Evolutionary conservation across 1,284 basidiomycete genomes (phyloP).

Genomic region (Trichosporon sp.): DNA sequence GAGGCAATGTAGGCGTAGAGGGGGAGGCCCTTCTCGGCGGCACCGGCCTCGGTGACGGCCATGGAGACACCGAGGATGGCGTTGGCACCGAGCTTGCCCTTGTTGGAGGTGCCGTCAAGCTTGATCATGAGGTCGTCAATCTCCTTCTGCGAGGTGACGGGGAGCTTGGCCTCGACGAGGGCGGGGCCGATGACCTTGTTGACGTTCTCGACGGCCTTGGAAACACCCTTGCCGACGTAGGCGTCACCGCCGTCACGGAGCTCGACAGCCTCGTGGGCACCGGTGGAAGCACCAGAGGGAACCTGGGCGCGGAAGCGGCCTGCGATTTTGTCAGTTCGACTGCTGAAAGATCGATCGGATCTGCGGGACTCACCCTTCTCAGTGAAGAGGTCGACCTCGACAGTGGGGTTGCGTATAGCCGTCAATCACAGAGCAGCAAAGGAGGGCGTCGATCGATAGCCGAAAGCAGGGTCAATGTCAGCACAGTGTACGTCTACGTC

Average conservation of each 20-base stretch:
- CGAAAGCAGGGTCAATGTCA: conserved; percentile 20
- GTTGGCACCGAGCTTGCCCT: conserved; percentile 98
- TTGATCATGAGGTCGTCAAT: conserved; percentile 99
- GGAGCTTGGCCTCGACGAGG: conserved; percentile 79
- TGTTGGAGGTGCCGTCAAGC: conserved; percentile 95
- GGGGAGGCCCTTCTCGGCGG: conserved; percentile 86
- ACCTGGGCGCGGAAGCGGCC: conserved; percentile 93
- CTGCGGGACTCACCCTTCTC: conserved; percentile 62
- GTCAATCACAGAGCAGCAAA: conserved; percentile 21
- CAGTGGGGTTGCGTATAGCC: conserved; percentile 68
- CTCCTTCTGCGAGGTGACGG: conserved; percentile 89
- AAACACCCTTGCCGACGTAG: conserved; percentile 97
- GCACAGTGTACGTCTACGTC: conserved; percentile 16
- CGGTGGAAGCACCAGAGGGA: conserved; percentile 97
- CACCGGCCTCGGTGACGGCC: conserved; percentile 89
- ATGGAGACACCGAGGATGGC: conserved; percentile 99
- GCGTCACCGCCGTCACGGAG: conserved; percentile 94
- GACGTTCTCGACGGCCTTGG: conserved; percentile 91
- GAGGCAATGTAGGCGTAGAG: conserved; percentile 96
- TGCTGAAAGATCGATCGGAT: not conserved
- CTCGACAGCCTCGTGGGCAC: conserved; percentile 97
- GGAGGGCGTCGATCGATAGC: not conserved
- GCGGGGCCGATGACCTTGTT: conserved; percentile 87
- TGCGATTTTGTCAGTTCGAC: conserved; percentile 44
- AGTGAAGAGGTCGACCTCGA: conserved; percentile 90